Base-by-base conservation (phyloP, 805 yeast species). In the Teunomyces barrocoloradensis region DNA sequence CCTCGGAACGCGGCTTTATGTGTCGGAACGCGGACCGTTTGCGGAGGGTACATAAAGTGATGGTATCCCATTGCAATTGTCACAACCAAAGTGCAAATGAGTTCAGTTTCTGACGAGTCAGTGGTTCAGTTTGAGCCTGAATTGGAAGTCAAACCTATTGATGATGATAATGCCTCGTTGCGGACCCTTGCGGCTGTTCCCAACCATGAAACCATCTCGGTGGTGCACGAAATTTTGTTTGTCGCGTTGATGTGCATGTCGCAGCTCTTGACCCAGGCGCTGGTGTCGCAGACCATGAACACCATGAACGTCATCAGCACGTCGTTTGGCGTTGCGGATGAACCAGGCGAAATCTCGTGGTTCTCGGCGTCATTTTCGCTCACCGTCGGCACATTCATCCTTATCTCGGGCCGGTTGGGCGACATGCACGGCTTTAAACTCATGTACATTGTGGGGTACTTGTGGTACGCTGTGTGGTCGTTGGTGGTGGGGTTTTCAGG, bases 301-400 rank as follows among this genome's bases (percentile, higher is more conserved):
- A 51, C 61, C 3, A 45, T 54, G 2, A 37, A 47, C 3, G 42
- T 48, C 4, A 57, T 68, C 4, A 64, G 58, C 10, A 40, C 45
- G 9, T 55, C 58, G 9, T 67, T 66, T 42, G 54, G 53, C 1
- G 68, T 67, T 3, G 54, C 42, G 17, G 58, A 53, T 40, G 25
- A 42, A 11, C 56, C 64, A 0, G 70, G 73, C 3, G 67, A 66
- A 43, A 53, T 61, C 7, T 58, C 70, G 6, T 68, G 73, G 73
- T 68, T 68, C 44, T 51, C 69, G 0, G 69, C 71, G 1, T 54
- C 69, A 1, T 66, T 57, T 38, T 63, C 72, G 3, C 53, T 68
- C 38, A 65, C 69, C 1, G 70, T 65, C 13, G 73, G 73, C 12
- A 66, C 73, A 2, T 68, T 68, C 44, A 68, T 68, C 40, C 52